Base-by-base conservation (phyloP, 805 yeast genomes). In the Hanseniaspora nectarophila region DNA sequence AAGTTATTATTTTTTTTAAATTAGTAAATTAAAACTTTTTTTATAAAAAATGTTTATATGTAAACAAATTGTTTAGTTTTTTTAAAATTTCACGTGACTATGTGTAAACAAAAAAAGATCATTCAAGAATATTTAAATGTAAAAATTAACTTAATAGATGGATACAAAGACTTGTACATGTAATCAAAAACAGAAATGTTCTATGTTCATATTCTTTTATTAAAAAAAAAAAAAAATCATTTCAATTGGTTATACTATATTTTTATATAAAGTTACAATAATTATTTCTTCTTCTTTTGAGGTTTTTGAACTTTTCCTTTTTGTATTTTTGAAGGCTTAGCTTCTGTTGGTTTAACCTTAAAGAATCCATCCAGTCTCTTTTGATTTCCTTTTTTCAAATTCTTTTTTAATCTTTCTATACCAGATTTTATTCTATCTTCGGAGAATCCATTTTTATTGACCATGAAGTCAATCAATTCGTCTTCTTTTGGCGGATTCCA, bases 341-440 rank as follows among this genome's bases (percentile, higher is more conserved):
- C 18, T 77, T 72, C 54, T 78, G 73, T 7, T 77, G 75, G 32
- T 70, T 49, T 69, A 3, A 81, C 86, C 60, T 80, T 78, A 69
- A 92, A 92, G 62, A 92, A 92, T 1, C 95, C 94, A 63, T 92
- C 97, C 26, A 90, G 67, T 59, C 97, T 76, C 6, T 92, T 96
- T 64, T 92, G 98, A 2, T 85, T 83, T 2, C 94, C 90, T 1
- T 83, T 73, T 61, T 86, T 86, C 56, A 85, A 71, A 7, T 87
- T 92, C 65, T 92, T 92, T 58, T 78, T 77, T 59, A 92, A 73
- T 65, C 90, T 82, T 38, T 79, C 85, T 5, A 89, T 89, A 35
- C 97, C 98, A 54, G 82, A 76, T 58, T 81, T 78, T 16, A 92
- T 86, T 63, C 98, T 75, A 47, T 90, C 97, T 62, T 92, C 98